Evolutionary conservation across 495 filamentous ascomycete species (phyloP).

Genomic region (Hypoxylon trugodes): DNA sequence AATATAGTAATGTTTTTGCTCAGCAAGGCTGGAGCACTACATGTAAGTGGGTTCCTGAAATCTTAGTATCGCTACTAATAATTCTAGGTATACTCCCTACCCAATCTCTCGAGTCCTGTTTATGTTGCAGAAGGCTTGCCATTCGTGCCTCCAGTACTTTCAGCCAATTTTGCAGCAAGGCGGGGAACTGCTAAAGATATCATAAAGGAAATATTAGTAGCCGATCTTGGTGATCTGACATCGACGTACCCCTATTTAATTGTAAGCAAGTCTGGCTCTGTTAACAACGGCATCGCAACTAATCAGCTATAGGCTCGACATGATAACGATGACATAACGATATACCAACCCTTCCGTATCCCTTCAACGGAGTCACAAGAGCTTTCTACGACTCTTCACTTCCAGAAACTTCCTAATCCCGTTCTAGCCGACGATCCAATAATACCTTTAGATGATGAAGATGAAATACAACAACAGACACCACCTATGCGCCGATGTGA

Average conservation of each 20-base stretch:
- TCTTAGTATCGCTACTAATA: conserved; percentile 22
- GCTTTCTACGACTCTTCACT: conserved; percentile 66
- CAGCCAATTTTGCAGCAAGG: conserved; percentile 70
- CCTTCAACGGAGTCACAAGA: conserved; percentile 40
- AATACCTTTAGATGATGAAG: conserved; percentile 45
- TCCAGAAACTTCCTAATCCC: conserved; percentile 76
- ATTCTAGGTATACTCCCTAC: conserved; percentile 68
- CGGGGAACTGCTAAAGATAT: conserved; percentile 74
- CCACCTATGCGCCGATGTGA: conserved; percentile 67
- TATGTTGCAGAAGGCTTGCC: conserved; percentile 75
- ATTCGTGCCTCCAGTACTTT: conserved; percentile 79
- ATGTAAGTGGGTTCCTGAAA: conserved; percentile 62
- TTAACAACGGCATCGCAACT: neutral
- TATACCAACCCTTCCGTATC: conserved; percentile 81
- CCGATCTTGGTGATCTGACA: conserved; percentile 81
- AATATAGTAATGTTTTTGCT: conserved; percentile 78
- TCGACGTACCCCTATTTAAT: conserved; percentile 80
- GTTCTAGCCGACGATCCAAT: conserved; percentile 63
- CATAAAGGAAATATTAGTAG: conserved; percentile 78
- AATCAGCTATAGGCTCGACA: conserved; percentile 69
- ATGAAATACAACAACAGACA: conserved; percentile 52
- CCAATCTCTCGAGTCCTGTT: conserved; percentile 65
- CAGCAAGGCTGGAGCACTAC: conserved; percentile 71
- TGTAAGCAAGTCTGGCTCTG: conserved; percentile 54
- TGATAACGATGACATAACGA: conserved; percentile 78